Percentiles rank a stretch among this genome's conserved stretches.
Evolutionary conservation across 148 eudicot species (phyloP).

Genomic region (Nepenthes gracilis): DNA sequence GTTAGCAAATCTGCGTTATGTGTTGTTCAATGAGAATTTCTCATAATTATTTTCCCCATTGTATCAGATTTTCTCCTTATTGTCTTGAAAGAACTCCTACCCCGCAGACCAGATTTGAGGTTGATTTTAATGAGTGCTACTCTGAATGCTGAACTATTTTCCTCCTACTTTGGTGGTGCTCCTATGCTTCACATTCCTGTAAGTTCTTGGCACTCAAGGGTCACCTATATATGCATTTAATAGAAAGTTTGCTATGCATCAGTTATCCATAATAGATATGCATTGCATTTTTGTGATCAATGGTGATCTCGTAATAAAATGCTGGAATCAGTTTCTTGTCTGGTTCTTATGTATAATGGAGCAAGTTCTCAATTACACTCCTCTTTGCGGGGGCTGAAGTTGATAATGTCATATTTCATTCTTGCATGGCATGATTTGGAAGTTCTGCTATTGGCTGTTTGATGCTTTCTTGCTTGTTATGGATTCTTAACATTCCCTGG

Average conservation of each 20-base stretch:
- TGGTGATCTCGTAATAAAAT: neutral
- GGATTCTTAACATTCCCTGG: no score
- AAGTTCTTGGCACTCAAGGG: conserved; percentile 21
- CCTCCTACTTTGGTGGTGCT: conserved; percentile 91
- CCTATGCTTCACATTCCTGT: conserved; percentile 97
- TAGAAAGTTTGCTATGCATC: neutral
- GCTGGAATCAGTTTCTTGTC: neutral
- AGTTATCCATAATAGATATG: neutral
- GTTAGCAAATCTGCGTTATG: neutral
- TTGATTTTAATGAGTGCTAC: conserved; percentile 97
- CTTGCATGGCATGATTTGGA: no score
- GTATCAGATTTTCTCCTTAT: conserved; percentile 93
- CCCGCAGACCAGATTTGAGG: conserved; percentile 85
- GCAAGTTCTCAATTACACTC: no score
- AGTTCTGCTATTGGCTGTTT: neutral
- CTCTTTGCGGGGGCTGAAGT: no score
- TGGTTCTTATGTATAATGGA: no score
- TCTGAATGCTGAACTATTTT: conserved; percentile 85
- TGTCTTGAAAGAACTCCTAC: conserved; percentile 91
- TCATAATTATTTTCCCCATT: conserved; percentile 6
- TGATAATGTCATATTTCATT: no score
- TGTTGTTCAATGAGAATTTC: conserved; percentile 3
- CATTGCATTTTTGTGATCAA: neutral
- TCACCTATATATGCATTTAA: no score
- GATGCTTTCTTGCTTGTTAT: neutral